A percentile compares a stretch with the other conserved stretches of the same genome.
Evolutionary conservation across 169 alveolate species (phyloP).

Genomic region (Eimeria mitis): DNA sequence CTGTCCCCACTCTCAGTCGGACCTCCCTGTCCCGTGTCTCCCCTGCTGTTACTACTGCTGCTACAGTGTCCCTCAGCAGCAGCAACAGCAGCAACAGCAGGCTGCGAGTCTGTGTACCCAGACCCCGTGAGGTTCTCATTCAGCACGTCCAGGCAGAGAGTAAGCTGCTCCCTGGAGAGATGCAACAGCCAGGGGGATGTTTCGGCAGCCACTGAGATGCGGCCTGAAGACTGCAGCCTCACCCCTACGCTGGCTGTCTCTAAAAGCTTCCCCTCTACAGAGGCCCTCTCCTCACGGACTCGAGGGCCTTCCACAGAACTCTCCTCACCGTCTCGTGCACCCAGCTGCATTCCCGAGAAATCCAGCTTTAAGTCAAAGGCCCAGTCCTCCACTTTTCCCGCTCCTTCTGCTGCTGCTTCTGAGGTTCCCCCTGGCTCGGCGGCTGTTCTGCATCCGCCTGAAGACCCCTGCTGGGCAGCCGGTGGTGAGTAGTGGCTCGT

Average conservation of each 20-base stretch:
- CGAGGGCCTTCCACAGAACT: neutral
- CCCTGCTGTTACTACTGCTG: neutral
- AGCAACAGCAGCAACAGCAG: conserved; percentile 9
- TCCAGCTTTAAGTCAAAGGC: conserved; percentile 33
- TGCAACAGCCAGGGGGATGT: conserved; percentile 72
- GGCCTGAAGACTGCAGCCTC: conserved; percentile 35
- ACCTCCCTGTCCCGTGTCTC: neutral
- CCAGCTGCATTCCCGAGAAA: conserved; percentile 44
- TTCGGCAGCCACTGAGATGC: conserved; percentile 27
- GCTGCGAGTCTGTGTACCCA: conserved; percentile 55
- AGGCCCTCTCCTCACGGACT: neutral
- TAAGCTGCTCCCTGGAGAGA: conserved; percentile 78
- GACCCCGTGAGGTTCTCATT: conserved; percentile 80
- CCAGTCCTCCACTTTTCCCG: neutral
- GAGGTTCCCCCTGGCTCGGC: neutral
- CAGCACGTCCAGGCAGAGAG: conserved; percentile 76
- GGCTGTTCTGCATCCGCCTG: neutral
- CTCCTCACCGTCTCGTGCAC: conserved; percentile 22
- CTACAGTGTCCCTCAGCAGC: conserved; percentile 2
- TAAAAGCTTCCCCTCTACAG: conserved; percentile 20
- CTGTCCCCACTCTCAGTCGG: neutral
- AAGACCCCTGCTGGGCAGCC: conserved; percentile 23
- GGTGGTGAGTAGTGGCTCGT: neutral
- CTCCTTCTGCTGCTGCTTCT: neutral
- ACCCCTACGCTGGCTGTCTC: conserved; percentile 19